A percentile compares a stretch with the other conserved stretches of the same genome.
Evolutionary conservation across 805 yeast genomes (phyloP).

Genomic region (Tetrapisispora iriomotensis): DNA sequence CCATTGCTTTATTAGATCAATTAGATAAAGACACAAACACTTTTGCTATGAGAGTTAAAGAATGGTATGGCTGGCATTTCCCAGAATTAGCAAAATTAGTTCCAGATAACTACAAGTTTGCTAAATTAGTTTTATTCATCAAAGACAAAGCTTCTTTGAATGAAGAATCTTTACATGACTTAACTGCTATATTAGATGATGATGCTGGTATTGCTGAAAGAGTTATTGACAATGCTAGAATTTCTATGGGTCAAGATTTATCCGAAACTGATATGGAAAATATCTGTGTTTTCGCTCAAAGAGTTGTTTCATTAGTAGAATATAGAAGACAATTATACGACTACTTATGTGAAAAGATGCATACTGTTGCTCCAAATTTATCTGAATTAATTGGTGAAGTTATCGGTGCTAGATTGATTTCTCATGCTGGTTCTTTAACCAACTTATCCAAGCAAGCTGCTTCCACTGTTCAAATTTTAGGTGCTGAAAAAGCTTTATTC

Average conservation of each 20-base stretch:
- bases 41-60: conserved; percentile 93
- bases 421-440: conserved; percentile 97
- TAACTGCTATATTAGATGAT: conserved; percentile 77
- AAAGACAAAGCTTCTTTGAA: conserved; percentile 77
- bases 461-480: conserved; percentile 94
- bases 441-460: conserved; percentile 97
- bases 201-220: conserved; percentile 88
- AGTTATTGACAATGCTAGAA: conserved; percentile 88
- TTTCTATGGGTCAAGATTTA: conserved; percentile 98
- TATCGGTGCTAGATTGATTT: conserved; percentile 95
- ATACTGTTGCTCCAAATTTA: conserved; percentile 94
- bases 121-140: conserved; percentile 71
- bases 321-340: conserved; percentile 77
- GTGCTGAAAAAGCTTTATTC: conserved; percentile 95
- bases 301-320: conserved; percentile 85
- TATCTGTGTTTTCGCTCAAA: conserved; percentile 81
- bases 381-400: conserved; percentile 97
- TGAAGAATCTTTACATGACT: conserved; percentile 77
- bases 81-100: conserved; percentile 92
- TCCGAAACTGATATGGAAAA: conserved; percentile 91
- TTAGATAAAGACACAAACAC: conserved; percentile 97
- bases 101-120: conserved; percentile 79
- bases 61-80: conserved; percentile 99
- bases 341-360: conserved; percentile 92
- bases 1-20: conserved; percentile 94